Conservation (phyloP, 1,139 yeast genomes). For the Hansenula anomala region DNA sequence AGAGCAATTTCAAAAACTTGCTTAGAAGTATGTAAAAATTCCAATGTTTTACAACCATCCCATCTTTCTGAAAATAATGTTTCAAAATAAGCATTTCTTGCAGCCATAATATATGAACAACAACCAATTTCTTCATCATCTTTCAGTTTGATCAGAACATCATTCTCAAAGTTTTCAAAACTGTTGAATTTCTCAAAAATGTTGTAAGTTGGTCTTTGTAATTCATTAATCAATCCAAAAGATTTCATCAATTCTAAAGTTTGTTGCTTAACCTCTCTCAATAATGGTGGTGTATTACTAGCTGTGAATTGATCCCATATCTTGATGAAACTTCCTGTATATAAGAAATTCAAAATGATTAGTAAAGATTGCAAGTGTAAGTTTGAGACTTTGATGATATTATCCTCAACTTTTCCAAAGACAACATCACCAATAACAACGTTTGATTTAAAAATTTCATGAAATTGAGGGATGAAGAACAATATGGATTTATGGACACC, state of each 20-base stretch:
- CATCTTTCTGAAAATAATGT: constrained; percentile 54
- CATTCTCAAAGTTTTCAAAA: constrained; percentile 15
- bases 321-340: constrained; percentile 39
- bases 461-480: constrained; percentile 8
- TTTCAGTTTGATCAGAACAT: constrained; percentile 30
- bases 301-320: constrained; percentile 32
- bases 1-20: constrained; percentile 48
- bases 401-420: constrained; percentile 6
- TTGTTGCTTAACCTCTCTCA: constrained; percentile 21
- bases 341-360: constrained; percentile 37
- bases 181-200: constrained; percentile 9
- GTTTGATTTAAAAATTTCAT: constrained; percentile 3
- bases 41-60: constrained; percentile 31
- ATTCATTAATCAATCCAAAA: constrained; percentile 17
- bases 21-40: constrained; percentile 40
- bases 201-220: constrained; percentile 15
- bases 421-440: constrained; percentile 11
- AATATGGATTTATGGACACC: constrained; percentile 19
- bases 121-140: constrained; percentile 37
- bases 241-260: constrained; percentile 16
- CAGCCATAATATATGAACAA: constrained; percentile 47
- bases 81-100: constrained; percentile 63
- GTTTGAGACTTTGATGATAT: constrained; percentile 7
- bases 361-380: constrained; percentile 17
- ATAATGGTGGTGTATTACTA: constrained; percentile 12